Percentiles rank a stretch among this genome's conserved stretches.
Evolutionary conservation across 2,329 filamentous ascomycete genomes (phyloP).

Genomic region (Corniculantispora saksenae): DNA sequence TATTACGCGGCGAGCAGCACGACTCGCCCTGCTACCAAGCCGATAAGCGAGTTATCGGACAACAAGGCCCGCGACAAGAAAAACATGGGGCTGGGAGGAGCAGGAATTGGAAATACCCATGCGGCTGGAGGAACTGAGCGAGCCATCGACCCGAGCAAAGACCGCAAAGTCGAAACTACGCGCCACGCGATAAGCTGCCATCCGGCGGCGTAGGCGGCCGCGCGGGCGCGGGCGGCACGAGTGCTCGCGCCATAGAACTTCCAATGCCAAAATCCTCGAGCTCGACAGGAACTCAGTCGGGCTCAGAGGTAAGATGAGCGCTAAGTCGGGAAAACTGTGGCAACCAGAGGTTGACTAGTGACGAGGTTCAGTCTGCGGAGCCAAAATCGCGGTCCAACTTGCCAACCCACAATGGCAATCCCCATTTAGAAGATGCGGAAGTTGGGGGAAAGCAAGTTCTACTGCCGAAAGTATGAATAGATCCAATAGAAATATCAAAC

Average conservation of each 20-base stretch:
- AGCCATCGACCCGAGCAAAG: constrained; percentile 6
- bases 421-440: background rate
- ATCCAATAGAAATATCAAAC: too few species aligned
- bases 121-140: constrained; percentile 10
- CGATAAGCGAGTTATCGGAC: background rate
- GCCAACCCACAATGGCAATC: background rate
- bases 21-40: background rate
- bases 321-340: too few species aligned
- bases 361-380: background rate
- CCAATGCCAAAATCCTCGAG: background rate
- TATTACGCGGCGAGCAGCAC: background rate
- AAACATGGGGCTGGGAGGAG: constrained; percentile 1
- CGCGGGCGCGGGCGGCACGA: constrained; percentile 30
- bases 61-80: constrained; percentile 6
- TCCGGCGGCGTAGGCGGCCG: constrained; percentile 36
- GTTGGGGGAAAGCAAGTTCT: background rate
- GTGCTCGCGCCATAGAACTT: constrained; percentile 30
- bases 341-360: too few species aligned
- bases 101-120: background rate
- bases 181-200: constrained; percentile 34
- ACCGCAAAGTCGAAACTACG: constrained; percentile 27
- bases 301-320: background rate
- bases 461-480: too few species aligned
- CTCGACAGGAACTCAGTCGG: background rate
- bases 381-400: background rate